Evolutionary conservation across 1,139 yeast species (phyloP).

Genomic region (Candida sojae): DNA sequence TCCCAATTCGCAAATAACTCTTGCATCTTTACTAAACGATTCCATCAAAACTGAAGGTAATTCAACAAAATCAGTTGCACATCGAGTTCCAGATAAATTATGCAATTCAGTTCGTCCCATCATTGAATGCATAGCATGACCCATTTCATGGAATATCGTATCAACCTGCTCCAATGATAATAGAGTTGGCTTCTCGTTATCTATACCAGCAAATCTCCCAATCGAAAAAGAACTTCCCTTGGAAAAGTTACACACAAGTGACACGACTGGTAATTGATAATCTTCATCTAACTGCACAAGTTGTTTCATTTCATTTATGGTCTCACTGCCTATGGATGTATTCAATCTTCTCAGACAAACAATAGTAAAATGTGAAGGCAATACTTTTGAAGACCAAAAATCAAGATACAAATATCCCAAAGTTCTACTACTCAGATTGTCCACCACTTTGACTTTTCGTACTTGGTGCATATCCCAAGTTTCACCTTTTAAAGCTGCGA

Average conservation of each 20-base stretch:
- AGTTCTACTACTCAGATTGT: constrained; percentile 23
- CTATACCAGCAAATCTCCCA: constrained; percentile 31
- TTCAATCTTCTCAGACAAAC: constrained; percentile 75
- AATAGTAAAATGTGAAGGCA: constrained; percentile 96
- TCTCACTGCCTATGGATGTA: constrained; percentile 29
- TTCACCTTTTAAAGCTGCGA: constrained; percentile 67
- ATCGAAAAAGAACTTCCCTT: constrained; percentile 23
- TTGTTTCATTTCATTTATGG: constrained; percentile 30
- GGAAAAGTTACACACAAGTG: constrained; percentile 84
- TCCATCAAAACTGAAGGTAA: constrained; percentile 96
- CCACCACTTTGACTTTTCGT: constrained; percentile 69
- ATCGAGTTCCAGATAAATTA: constrained; percentile 91
- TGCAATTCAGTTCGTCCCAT: constrained; percentile 87
- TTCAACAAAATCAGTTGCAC: constrained; percentile 96
- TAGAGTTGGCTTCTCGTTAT: constrained; percentile 37
- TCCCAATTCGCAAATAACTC: constrained; percentile 75
- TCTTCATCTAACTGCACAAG: constrained; percentile 55
- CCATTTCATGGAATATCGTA: constrained; percentile 97
- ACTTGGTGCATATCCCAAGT: constrained; percentile 87
- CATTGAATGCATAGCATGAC: constrained; percentile 99
- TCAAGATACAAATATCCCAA: constrained; percentile 47
- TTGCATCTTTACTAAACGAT: constrained; percentile 78
- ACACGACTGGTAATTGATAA: constrained; percentile 86
- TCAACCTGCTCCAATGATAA: constrained; percentile 80
- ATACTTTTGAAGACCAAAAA: constrained; percentile 48